Evolutionary conservation across 2,329 filamentous ascomycete genomes (phyloP).

Genomic region (Colletotrichum acutatum): DNA sequence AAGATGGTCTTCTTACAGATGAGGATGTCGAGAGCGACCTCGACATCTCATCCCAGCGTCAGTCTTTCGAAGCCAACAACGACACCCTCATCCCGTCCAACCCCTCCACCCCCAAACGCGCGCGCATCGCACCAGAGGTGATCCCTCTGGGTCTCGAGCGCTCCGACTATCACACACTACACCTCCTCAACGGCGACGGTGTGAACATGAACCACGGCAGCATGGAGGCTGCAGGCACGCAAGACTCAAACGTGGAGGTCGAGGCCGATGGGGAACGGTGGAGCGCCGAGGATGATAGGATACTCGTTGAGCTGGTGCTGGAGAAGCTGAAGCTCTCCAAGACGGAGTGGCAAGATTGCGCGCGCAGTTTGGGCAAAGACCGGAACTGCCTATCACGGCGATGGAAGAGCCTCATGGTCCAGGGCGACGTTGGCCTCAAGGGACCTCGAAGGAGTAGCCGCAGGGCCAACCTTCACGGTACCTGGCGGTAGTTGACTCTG

Average conservation of each 20-base stretch:
- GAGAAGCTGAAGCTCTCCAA: conserved; percentile 74
- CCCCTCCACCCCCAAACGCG: conserved; percentile 68
- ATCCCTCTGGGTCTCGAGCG: conserved; percentile 69
- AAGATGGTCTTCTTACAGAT: conserved; percentile 44
- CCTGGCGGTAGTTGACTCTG: conserved; percentile 59
- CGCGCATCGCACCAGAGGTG: conserved; percentile 69
- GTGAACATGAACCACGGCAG: conserved; percentile 38
- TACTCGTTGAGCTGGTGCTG: conserved; percentile 74
- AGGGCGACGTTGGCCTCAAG: conserved; percentile 70
- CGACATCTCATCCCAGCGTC: conserved; percentile 43
- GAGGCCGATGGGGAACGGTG: conserved; percentile 62
- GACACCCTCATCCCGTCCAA: conserved; percentile 40
- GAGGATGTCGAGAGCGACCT: conserved; percentile 49
- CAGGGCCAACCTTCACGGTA: conserved; percentile 62
- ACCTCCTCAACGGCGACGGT: conserved; percentile 45
- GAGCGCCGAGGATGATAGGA: conserved; percentile 72
- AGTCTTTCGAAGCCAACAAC: conserved; percentile 28
- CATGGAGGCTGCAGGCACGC: not conserved
- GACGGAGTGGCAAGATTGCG: conserved; percentile 75
- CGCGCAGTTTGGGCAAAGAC: conserved; percentile 70
- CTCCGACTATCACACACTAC: conserved; percentile 66
- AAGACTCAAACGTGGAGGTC: conserved; percentile 53
- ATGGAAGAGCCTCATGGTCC: conserved; percentile 72
- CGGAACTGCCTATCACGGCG: conserved; percentile 65
- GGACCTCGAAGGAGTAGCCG: conserved; percentile 49